phyloP scores from a whole-genome alignment of 2,329 filamentous ascomycete species.

The Pseudogymnoascus verrucosus region DNA sequence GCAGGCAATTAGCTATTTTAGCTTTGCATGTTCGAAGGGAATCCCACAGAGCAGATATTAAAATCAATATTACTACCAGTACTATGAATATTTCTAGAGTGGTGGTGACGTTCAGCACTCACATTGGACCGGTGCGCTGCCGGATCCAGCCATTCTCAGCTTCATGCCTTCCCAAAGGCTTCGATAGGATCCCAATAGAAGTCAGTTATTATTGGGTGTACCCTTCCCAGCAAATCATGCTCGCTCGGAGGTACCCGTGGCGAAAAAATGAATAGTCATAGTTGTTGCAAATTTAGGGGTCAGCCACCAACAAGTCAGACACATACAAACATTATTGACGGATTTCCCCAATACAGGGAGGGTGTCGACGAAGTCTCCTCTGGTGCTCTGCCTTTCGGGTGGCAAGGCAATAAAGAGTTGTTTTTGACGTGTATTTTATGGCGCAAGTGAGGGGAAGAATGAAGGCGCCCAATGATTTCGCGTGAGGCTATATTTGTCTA shows the following conservation, averaged over 20 bases:
- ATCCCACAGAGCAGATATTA: background rate
- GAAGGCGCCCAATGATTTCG: background rate
- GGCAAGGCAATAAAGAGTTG: background rate
- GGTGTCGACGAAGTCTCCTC: background rate
- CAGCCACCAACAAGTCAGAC: background rate
- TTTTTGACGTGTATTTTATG: background rate
- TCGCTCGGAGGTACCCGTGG: background rate
- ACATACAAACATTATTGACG: background rate
- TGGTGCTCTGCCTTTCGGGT: background rate
- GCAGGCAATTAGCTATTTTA: background rate
- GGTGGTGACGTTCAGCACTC: background rate
- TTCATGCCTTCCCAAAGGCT: background rate
- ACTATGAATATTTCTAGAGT: background rate
- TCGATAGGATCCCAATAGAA: background rate
- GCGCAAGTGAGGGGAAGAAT: background rate
- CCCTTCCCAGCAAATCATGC: background rate
- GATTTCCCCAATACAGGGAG: background rate
- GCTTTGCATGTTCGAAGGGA: background rate
- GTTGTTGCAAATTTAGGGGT: background rate
- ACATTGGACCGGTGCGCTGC: background rate
- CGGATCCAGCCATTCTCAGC: background rate
- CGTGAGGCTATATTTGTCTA: background rate
- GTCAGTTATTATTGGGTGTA: background rate
- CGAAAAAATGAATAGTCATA: background rate
- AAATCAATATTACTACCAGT: constrained; percentile 1